A percentile compares a stretch with the other conserved stretches of the same genome.
phyloP scores from a whole-genome alignment of 768 basidiomycete species.

The Phanerodontia chrysosporium region DNA sequence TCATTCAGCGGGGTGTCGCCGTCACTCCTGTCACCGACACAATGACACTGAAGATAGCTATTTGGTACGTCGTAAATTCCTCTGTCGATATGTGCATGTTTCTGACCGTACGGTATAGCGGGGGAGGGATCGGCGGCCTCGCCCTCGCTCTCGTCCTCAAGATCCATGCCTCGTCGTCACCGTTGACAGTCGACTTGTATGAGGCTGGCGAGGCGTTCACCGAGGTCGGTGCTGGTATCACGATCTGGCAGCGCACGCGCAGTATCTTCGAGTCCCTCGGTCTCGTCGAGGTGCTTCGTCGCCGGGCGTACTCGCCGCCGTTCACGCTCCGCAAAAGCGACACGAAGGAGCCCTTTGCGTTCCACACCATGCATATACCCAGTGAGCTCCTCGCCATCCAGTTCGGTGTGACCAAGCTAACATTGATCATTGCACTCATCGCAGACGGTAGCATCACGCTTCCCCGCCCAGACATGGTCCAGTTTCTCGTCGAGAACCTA shows the following conservation, averaged over 20 bases:
- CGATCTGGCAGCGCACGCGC: neutral
- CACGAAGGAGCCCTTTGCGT: neutral
- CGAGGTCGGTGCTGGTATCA: slow-evolving; percentile 4
- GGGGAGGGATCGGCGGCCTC: slow-evolving; percentile 4
- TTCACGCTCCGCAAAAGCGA: neutral
- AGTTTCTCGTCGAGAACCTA: neutral
- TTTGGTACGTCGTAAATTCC: neutral
- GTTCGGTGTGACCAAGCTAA: neutral
- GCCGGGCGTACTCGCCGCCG: neutral
- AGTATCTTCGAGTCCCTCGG: neutral
- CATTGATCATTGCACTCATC: neutral
- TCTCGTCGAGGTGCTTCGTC: neutral
- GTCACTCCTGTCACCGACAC: too few relatives aligned
- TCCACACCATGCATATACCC: neutral
- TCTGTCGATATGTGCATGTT: neutral
- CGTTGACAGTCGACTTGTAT: neutral
- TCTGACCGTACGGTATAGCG: neutral
- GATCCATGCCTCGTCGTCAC: neutral
- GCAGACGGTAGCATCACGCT: neutral
- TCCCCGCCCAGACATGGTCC: neutral
- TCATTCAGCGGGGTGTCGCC: too few relatives aligned
- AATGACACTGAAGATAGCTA: neutral
- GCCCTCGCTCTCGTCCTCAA: slow-evolving; percentile 1
- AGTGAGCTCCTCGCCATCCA: neutral
- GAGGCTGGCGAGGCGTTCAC: neutral